phyloP scores from a whole-genome alignment of 257 asterid species.

The Jacaranda copaia region DNA sequence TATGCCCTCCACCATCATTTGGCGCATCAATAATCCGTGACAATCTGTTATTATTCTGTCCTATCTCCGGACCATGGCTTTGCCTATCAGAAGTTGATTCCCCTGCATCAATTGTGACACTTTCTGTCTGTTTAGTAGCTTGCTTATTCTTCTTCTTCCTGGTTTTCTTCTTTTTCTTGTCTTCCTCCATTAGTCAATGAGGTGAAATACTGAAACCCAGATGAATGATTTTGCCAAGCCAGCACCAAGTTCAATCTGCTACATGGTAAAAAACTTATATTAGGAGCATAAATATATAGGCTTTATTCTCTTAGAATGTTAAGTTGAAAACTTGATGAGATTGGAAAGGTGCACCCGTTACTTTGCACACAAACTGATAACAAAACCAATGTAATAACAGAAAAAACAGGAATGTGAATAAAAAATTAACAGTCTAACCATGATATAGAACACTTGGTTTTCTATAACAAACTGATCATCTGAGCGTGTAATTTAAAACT shows the following conservation, averaged over 20 bases:
- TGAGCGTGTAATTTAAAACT: background rate
- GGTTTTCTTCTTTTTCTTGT: conserved; percentile 66
- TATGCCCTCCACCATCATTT: conserved; percentile 32
- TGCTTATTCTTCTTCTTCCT: conserved; percentile 80
- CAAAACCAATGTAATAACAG: background rate
- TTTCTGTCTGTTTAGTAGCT: conserved; percentile 49
- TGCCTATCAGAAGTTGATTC: conserved; percentile 49
- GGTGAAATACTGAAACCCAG: conserved; percentile 19
- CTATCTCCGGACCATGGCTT: conserved; percentile 38
- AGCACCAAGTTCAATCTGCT: conserved; percentile 19
- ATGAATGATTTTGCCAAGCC: background rate
- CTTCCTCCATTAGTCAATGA: conserved; percentile 57
- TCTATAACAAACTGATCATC: background rate
- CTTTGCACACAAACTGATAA: conserved; percentile 15
- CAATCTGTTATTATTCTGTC: conserved; percentile 27
- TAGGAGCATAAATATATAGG: background rate
- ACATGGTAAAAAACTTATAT: background rate
- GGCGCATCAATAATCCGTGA: conserved; percentile 27
- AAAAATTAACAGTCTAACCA: conserved; percentile 9
- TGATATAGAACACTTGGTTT: background rate
- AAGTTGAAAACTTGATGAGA: background rate
- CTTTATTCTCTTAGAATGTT: conserved; percentile 12
- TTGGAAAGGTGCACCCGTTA: background rate
- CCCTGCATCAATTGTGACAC: conserved; percentile 42
- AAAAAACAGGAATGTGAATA: background rate